A percentile compares a stretch with the other conserved stretches of the same genome.
Conservation (phyloP, 805 yeast genomes). For the Sporopachydermia lactativora region DNA sequence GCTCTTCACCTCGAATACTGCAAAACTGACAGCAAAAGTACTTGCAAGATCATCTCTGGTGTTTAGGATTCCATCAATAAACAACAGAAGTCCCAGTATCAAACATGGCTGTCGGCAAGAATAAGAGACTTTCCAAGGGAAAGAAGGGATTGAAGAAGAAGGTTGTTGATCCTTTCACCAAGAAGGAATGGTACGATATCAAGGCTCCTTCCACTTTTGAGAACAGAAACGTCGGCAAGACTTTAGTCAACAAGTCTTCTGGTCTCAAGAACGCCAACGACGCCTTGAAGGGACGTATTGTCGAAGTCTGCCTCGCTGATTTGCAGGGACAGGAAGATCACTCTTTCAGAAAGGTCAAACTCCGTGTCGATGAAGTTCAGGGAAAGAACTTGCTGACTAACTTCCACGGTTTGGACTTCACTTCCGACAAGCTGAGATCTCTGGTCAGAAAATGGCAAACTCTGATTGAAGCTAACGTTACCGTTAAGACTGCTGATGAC, state of each 20-base stretch:
- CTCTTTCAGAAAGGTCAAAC: constrained; percentile 92
- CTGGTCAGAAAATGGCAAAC: constrained; percentile 99
- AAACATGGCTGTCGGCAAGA: constrained; percentile 72
- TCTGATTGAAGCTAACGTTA: constrained; percentile 93
- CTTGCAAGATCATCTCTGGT: no score
- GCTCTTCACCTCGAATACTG: no score
- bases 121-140: constrained; percentile 71
- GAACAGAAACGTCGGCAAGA: constrained; percentile 97
- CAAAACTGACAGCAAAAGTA: no score
- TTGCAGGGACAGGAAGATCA: constrained; percentile 98
- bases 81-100: background rate
- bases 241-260: constrained; percentile 94
- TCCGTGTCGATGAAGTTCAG: constrained; percentile 98
- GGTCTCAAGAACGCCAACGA: constrained; percentile 98
- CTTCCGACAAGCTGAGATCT: constrained; percentile 94
- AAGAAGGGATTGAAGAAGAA: constrained; percentile 98
- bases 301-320: constrained; percentile 93
- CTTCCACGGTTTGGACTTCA: constrained; percentile 99
- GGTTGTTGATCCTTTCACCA: constrained; percentile 98
- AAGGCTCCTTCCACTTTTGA: constrained; percentile 98
- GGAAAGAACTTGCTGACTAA: constrained; percentile 97
- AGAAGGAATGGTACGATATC: constrained; percentile 97
- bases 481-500: constrained; percentile 96
- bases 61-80: no score
- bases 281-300: constrained; percentile 95